Evolutionary conservation across 768 basidiomycete species (phyloP).

Genomic region (Hygrocybe punicea): DNA sequence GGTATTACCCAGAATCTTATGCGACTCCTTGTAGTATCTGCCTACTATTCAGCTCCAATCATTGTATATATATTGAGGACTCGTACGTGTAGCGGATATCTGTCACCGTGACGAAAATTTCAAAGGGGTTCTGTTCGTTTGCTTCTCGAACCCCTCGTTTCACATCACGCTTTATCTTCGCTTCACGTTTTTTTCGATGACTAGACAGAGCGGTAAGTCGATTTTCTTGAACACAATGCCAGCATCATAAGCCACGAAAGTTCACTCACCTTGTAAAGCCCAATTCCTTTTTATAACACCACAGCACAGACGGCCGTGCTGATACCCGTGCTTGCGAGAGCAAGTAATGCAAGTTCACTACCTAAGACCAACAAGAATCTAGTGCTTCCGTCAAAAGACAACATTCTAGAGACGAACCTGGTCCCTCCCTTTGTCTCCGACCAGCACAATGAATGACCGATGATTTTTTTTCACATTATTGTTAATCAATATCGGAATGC

Average conservation of each 20-base stretch:
- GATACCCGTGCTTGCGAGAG: slow-evolving; percentile 89
- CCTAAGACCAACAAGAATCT: slow-evolving; percentile 38
- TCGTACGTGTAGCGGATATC: slow-evolving; percentile 95
- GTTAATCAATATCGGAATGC: slow-evolving; percentile 86
- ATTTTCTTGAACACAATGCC: neutral
- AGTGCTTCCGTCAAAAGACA: neutral
- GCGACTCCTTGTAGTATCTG: slow-evolving; percentile 95
- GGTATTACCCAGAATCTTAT: slow-evolving; percentile 95
- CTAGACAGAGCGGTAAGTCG: slow-evolving; percentile 37
- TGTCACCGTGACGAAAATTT: slow-evolving; percentile 97
- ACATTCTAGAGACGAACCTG: slow-evolving; percentile 53
- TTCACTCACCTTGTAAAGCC: slow-evolving; percentile 82
- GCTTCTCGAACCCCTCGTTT: slow-evolving; percentile 91
- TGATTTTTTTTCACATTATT: slow-evolving; percentile 94
- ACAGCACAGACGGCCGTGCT: slow-evolving; percentile 85
- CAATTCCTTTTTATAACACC: slow-evolving; percentile 99
- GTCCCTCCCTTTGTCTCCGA: slow-evolving; percentile 90
- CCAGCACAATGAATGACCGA: slow-evolving; percentile 91
- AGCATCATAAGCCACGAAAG: neutral
- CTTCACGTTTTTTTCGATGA: slow-evolving; percentile 95
- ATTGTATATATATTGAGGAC: neutral
- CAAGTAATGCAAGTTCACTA: slow-evolving; percentile 94
- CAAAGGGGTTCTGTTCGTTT: slow-evolving; percentile 95
- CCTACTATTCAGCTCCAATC: neutral
- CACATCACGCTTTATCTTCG: slow-evolving; percentile 93